Evolutionary conservation across 129 eudicot species (phyloP), one percentile per base, ranked within the genome.

Genomic region (Pittosporum tobira): DNA sequence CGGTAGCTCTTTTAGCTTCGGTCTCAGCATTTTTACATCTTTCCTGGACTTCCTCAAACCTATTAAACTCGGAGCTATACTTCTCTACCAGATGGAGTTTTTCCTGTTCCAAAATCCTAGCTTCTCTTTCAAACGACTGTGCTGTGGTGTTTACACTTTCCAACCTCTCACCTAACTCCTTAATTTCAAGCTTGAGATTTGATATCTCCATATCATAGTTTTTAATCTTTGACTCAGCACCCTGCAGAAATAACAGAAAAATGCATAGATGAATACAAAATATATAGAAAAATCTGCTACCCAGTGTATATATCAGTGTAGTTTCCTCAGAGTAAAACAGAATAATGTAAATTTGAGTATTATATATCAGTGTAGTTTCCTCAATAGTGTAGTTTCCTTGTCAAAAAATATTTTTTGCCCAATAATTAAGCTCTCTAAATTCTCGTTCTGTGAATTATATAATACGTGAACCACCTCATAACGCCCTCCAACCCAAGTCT

Each of bases 1-100:
- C 84, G 0, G 73, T 84, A n/a, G 96, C 94, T 67, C 94, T 54
- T 64, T 79, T 87, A 6, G 96, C 91, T 69, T 87, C 99, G 62
- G 48, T 79, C 64, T 93, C 99, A 6, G 99, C 93, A 23, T 37
- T 61, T 74, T 64, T 87, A 59, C 91, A 84, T 68, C 99, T 79
- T 43, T 79, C 79, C 48, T 84, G 88, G 63, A 87, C 71, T 53
- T 93, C 94, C 66, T 81, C 99, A 66, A 93, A 87, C 71, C 90
- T 73, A 44, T 68, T 68, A 13, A 93, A 84, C 65, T 93, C 85
- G 0, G 96, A 64, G 44, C 38, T 75, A 53, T 93, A 93, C 72
- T 77, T 84, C 71, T 87, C 82, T 69, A 84, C 86, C 48, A 93
- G 70, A 71, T 81, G 84, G 25, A 72, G 28, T 45, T 84, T 83